Percentiles rank a stretch among this genome's conserved stretches.
phyloP scores from a whole-genome alignment of 805 yeast species.

The Ogataea methanolica region DNA sequence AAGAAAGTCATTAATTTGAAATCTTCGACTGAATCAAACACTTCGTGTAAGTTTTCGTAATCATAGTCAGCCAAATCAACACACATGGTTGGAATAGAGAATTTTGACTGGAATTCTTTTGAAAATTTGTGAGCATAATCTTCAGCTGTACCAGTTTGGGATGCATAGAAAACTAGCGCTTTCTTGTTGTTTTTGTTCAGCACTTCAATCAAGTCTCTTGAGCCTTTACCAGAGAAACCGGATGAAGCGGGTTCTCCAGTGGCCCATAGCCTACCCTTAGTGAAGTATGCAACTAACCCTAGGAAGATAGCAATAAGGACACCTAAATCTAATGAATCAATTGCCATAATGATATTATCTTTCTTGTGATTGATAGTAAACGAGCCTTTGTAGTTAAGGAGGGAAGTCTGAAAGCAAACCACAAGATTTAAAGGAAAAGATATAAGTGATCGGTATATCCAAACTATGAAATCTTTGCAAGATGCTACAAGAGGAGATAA shows the following conservation, averaged over 20 bases:
- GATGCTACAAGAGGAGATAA: too few relatives aligned
- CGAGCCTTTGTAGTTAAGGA: too few relatives aligned
- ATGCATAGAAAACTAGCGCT: slow-evolving; percentile 79
- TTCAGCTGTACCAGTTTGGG: slow-evolving; percentile 98
- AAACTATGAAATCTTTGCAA: too few relatives aligned
- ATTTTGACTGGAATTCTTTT: slow-evolving; percentile 79
- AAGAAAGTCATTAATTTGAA: slow-evolving; percentile 54
- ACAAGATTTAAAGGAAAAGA: too few relatives aligned
- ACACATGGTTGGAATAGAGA: slow-evolving; percentile 76
- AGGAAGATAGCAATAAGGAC: slow-evolving; percentile 62
- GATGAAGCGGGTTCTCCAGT: slow-evolving; percentile 26
- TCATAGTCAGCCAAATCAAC: slow-evolving; percentile 90
- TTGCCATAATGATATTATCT: slow-evolving; percentile 37
- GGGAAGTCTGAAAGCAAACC: too few relatives aligned
- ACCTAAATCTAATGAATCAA: slow-evolving; percentile 68
- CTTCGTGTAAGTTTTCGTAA: slow-evolving; percentile 64
- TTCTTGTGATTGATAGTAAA: too few relatives aligned
- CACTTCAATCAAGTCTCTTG: slow-evolving; percentile 56
- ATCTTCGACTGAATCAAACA: slow-evolving; percentile 55
- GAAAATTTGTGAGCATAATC: slow-evolving; percentile 90
- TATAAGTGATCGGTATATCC: too few relatives aligned
- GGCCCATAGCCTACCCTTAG: slow-evolving; percentile 54
- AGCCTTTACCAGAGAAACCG: slow-evolving; percentile 22
- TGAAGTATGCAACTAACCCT: slow-evolving; percentile 63
- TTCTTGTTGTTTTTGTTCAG: slow-evolving; percentile 63